Percentiles rank a stretch among this genome's conserved stretches.
These are phyloP conservation scores for Hypoxylon perforatum DNA, from an alignment of 495 filamentous ascomycete species.

Conservation along the genomic window DNA sequence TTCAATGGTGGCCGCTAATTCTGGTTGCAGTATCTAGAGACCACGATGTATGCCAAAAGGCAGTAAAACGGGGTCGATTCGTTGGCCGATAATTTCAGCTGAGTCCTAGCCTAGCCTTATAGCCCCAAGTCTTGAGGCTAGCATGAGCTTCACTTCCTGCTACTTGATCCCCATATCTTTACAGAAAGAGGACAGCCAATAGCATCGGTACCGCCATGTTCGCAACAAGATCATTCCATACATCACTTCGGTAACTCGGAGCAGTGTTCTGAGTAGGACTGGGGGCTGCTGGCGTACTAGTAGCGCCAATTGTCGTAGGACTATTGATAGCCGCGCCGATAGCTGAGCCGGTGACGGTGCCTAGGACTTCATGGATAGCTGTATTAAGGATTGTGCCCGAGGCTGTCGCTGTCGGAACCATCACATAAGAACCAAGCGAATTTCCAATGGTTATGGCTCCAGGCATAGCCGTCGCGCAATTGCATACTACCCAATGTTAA, in stretches of 20 bases:
- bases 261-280: background rate
- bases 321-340: slow-evolving; percentile 1
- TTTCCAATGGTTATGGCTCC: background rate
- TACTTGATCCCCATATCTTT: background rate
- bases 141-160: no score
- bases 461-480: slow-evolving; percentile 10
- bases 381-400: background rate
- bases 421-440: background rate
- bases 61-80: no score
- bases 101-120: no score
- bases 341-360: background rate
- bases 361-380: background rate
- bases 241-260: background rate
- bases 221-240: background rate
- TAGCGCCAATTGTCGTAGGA: background rate
- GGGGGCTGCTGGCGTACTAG: background rate
- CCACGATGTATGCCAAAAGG: no score
- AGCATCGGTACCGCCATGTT: background rate
- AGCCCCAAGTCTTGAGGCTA: no score
- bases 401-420: background rate
- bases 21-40: no score
- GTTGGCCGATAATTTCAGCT: no score
- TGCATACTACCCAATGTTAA: slow-evolving; percentile 9
- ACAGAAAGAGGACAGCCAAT: background rate
- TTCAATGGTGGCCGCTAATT: no score